phyloP scores from a whole-genome alignment of 192 early-diverging fungal genomes.

The Podila minutissima region DNA sequence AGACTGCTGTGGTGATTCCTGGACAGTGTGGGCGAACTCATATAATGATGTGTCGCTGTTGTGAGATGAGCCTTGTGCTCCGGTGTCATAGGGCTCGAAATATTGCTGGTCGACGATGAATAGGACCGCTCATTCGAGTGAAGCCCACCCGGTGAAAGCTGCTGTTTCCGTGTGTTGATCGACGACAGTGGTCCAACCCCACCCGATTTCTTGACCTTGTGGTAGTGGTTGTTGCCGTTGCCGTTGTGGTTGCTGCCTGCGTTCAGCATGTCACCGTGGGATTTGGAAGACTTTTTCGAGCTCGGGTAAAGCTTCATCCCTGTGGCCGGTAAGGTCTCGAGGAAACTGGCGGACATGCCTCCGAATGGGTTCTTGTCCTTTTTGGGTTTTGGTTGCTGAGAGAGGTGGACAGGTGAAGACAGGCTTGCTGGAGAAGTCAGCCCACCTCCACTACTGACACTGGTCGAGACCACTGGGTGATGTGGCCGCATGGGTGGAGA shows the following conservation, averaged over 20 bases:
- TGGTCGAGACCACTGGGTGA: slow-evolving; percentile 23
- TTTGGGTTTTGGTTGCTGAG: slow-evolving; percentile 23
- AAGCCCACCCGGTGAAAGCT: slow-evolving; percentile 26
- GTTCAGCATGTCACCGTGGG: slow-evolving; percentile 33
- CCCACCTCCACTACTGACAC: slow-evolving; percentile 21
- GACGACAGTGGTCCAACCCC: slow-evolving; percentile 28
- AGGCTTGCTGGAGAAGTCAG: slow-evolving; percentile 30
- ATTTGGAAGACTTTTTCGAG: slow-evolving; percentile 36
- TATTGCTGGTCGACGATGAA: slow-evolving; percentile 28
- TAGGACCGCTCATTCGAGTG: slow-evolving; percentile 17
- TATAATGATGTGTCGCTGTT: slow-evolving; percentile 20
- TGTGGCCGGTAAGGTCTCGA: slow-evolving; percentile 35
- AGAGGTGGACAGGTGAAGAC: slow-evolving; percentile 31
- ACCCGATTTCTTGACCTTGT: slow-evolving; percentile 34
- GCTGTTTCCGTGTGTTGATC: slow-evolving; percentile 37
- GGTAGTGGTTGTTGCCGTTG: background rate
- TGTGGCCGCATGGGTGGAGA: slow-evolving; percentile 30
- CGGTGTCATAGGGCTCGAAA: slow-evolving; percentile 31
- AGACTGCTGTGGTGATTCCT: slow-evolving; percentile 42
- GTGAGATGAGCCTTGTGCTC: background rate
- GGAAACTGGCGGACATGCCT: slow-evolving; percentile 45
- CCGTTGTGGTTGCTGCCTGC: background rate
- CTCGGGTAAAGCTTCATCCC: slow-evolving; percentile 44
- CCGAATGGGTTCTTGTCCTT: slow-evolving; percentile 45
- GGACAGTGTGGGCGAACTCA: slow-evolving; percentile 31